A percentile compares a stretch with the other conserved stretches of the same genome.
Conservation (phyloP, 257 asterid genomes). For the Fraxinus americana region DNA sequence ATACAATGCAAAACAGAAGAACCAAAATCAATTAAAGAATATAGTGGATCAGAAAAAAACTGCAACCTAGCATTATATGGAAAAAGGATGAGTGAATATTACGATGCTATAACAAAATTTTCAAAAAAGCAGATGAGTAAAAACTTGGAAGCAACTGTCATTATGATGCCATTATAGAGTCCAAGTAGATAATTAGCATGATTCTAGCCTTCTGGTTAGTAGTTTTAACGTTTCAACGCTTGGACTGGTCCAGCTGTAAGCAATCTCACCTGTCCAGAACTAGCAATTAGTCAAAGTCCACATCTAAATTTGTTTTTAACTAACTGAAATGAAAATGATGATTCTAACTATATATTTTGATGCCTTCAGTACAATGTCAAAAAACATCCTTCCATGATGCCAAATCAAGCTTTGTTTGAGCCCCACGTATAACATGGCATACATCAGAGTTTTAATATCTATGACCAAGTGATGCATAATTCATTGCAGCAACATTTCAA, state of each 20-base stretch:
- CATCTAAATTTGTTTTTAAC: not conserved
- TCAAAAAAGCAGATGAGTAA: not conserved
- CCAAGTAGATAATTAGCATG: not conserved
- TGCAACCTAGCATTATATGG: not conserved
- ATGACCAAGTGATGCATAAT: slow-evolving; percentile 42
- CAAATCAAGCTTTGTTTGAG: slow-evolving; percentile 44
- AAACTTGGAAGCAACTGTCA: not conserved
- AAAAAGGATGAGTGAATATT: not conserved
- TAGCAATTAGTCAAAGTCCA: slow-evolving; percentile 19
- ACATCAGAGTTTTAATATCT: not conserved
- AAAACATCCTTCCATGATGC: slow-evolving; percentile 60
- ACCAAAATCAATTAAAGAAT: not conserved
- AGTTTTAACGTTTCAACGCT: not conserved
- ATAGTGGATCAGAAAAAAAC: not conserved
- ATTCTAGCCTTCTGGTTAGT: not conserved
- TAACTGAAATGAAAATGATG: slow-evolving; percentile 10
- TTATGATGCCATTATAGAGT: not conserved
- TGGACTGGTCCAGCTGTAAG: slow-evolving; percentile 35
- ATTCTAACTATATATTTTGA: slow-evolving; percentile 14
- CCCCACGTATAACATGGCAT: slow-evolving; percentile 39
- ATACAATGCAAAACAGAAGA: slow-evolving; percentile 31
- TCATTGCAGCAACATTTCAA: slow-evolving; percentile 35
- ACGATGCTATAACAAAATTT: not conserved
- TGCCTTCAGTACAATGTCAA: slow-evolving; percentile 55
- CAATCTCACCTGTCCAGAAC: slow-evolving; percentile 58